These are phyloP conservation scores for Rhizopus arrhizus DNA, from an alignment of 371 early-diverging fungal genomes.

Conservation along the genomic window DNA sequence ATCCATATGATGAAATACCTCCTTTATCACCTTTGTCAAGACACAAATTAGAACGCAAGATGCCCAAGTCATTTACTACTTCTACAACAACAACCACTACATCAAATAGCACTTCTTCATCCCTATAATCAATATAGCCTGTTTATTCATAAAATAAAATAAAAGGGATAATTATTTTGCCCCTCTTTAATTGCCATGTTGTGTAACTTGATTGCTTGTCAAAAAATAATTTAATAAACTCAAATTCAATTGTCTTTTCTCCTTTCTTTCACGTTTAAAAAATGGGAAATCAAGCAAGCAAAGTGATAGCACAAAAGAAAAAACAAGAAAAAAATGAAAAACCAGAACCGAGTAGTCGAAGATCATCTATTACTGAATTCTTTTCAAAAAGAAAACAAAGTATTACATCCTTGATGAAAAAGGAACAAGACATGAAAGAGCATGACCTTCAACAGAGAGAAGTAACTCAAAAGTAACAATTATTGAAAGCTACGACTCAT, in stretches of 20 bases:
- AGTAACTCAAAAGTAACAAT: constrained; percentile 25
- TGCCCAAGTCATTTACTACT: background rate
- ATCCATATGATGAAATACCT: constrained; percentile 14
- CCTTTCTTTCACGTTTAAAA: background rate
- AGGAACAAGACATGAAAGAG: constrained; percentile 42
- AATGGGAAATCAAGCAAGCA: constrained; percentile 52
- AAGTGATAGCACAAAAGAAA: constrained; percentile 22
- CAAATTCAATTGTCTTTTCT: background rate
- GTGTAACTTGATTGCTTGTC: background rate
- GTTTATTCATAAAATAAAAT: too few relatives aligned
- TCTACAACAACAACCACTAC: too few relatives aligned
- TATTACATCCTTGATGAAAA: constrained; percentile 14
- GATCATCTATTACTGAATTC: constrained; percentile 53
- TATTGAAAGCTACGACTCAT: background rate
- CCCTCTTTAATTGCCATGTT: too few relatives aligned
- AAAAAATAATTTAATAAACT: background rate
- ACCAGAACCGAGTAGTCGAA: constrained; percentile 21
- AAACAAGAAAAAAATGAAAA: constrained; percentile 6
- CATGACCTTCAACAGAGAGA: constrained; percentile 48
- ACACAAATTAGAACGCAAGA: background rate
- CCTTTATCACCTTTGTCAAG: constrained; percentile 11
- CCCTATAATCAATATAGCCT: too few relatives aligned
- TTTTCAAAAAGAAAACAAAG: constrained; percentile 48
- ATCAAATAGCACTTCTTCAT: too few relatives aligned
- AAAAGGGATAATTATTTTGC: too few relatives aligned